Evolutionary conservation across 805 yeast genomes (phyloP), one percentile per base, ranked within the genome.

Genomic region (Teunomyces pallodes): DNA sequence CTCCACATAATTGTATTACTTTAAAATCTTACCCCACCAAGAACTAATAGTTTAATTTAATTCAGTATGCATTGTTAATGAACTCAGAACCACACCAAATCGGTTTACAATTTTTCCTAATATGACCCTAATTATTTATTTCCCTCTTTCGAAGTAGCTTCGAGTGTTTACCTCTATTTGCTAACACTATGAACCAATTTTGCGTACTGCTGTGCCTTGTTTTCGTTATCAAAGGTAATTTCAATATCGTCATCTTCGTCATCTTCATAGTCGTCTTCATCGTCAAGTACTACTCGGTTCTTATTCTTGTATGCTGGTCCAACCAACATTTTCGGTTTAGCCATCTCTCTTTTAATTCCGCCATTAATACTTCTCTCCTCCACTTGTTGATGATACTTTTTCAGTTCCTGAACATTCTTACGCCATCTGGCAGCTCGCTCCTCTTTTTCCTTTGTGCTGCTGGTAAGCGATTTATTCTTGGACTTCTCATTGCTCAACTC

Each of bases 141-240:
- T 20, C 24, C 24, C 24, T 20, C 6, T 20, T 20, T 20, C 24
- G 4, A 20, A 20, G 1, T 20, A 20, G 24, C 24, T 20, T 20
- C 6, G 6, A 20, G 24, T 20, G 24, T 20, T 4, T 8, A 17
- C 32, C 13, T 13, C 27, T 28, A 41, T 14, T 41, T 20, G n/a
- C 28, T 17, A 4, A 28, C 35, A 27, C 16, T 28, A 5, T 29
- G 14, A n/a, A 41, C 43, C 27, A 41, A 41, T 7, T 41, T 28
- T 20, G 32, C 33, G 7, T 41, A 41, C 32, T 41, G 35, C 12
- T 29, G 42, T 43, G 55, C 53, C 46, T 56, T 60, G 24, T 53
- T 56, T 13, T 59, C 65, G 41, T 55, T 54, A 35, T 57, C 59
- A 43, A 67, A 68, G n/a, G 63, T 58, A 27, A 68, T 68, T 33